These are phyloP conservation scores for Clitopilus hobsonii DNA, from an alignment of 768 basidiomycete species.

Conservation along the genomic window DNA sequence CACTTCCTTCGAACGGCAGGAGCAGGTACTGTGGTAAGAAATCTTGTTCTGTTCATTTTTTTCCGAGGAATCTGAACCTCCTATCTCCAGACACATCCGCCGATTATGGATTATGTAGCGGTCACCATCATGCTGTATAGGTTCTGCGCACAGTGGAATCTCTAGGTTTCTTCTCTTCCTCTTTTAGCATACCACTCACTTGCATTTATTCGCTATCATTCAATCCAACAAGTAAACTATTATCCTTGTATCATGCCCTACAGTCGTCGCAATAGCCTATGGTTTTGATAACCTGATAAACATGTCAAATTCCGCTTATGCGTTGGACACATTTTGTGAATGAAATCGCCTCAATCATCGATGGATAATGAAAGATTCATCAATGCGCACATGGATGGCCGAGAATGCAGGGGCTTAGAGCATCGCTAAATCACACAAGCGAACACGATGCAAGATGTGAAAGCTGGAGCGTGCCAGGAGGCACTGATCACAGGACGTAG, in stretches of 20 bases:
- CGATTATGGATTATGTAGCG: slow-evolving; percentile 86
- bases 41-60: slow-evolving; percentile 10
- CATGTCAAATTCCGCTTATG: background rate
- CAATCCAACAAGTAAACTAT: slow-evolving; percentile 2
- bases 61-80: slow-evolving; percentile 10
- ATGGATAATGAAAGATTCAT: slow-evolving; percentile 18
- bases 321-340: too few species aligned
- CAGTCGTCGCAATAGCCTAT: background rate
- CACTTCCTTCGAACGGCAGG: slow-evolving; percentile 79
- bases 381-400: slow-evolving; percentile 18
- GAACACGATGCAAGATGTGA: slow-evolving; percentile 34
- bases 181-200: slow-evolving; percentile 13
- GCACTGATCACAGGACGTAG: slow-evolving; percentile 33
- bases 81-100: slow-evolving; percentile 71
- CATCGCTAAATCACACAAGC: slow-evolving; percentile 23
- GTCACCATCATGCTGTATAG: slow-evolving; percentile 85
- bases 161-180: slow-evolving; percentile 22
- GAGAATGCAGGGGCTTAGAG: background rate
- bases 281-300: background rate
- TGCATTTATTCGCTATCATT: slow-evolving; percentile 6
- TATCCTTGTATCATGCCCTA: background rate
- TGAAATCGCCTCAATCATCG: slow-evolving; percentile 3
- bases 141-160: slow-evolving; percentile 56
- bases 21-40: slow-evolving; percentile 72
- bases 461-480: slow-evolving; percentile 26